Evolutionary conservation across 2,329 filamentous ascomycete genomes (phyloP), one percentile per base, ranked within the genome.

Genomic region (Penicillium sp.): DNA sequence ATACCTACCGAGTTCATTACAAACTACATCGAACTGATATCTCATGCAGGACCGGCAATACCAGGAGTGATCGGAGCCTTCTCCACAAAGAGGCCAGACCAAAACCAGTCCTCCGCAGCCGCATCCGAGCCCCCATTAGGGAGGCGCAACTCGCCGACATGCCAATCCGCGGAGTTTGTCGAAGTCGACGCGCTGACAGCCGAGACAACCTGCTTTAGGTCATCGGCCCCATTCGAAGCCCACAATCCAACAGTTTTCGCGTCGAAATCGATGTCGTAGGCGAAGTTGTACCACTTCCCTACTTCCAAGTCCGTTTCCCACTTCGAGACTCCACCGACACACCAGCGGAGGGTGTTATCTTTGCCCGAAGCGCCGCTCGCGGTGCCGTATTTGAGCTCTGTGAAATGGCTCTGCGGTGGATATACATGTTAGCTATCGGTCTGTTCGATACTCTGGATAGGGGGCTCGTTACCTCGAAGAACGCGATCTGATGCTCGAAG

Each of bases 281-380:
- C 87, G 64, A 89, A 79, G 68, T 91, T 91, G 71, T 90, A 87
- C 87, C 87, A 90, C 12, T 85, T 82, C 39, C 80, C 83, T 1
- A 86, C 77, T 50, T 78, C 78, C 70, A 87, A 85, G 58, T 82
- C 77, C 1, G 79, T 78, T 63, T 80, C 82, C 86, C 86, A 90
- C 63, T 88, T 75, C 47, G 79, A 81, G 62, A 79, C 74, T 16
- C 84, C 80, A 56, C 79, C 78, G 10, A 85, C 83, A 71, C 84
- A 82, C 85, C 86, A 90, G 62, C 84, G 82, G 59, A 90, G 77
- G 60, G 80, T 79, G 31, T 77, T 76, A 56, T 80, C 77, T 37
- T 79, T 73, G 56, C 78, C 81, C 4, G 70, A 66, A 52, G 77
- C 74, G 37, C 79, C 78, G 58, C 57, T 60, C 3, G 52, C 15